Conservation (phyloP, 1,139 yeast species). For the Williopsis jadinii region DNA sequence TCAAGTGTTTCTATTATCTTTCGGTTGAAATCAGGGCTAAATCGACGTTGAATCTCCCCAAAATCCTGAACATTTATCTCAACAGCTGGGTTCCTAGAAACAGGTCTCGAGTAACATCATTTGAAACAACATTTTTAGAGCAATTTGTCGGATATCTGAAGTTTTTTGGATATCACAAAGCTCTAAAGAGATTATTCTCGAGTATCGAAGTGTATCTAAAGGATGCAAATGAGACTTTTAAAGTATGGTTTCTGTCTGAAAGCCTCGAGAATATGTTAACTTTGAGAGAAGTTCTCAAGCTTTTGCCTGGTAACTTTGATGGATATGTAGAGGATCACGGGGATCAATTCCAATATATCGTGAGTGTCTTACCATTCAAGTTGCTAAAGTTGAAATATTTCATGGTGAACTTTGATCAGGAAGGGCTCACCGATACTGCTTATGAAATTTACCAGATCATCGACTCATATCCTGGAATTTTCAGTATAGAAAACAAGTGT, state of each 20-base stretch:
- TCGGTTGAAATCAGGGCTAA: constrained; percentile 26
- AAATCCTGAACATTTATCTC: constrained; percentile 22
- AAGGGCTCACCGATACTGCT: constrained; percentile 6
- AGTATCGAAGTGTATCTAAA: constrained; percentile 7
- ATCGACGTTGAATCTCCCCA: constrained; percentile 22
- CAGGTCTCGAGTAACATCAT: constrained; percentile 13
- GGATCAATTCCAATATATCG: constrained; percentile 1
- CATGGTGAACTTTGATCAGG: constrained; percentile 10
- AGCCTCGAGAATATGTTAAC: constrained; percentile 7
- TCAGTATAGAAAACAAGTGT: constrained; percentile 11
- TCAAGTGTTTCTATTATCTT: constrained; percentile 26
- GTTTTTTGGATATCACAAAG: constrained; percentile 31
- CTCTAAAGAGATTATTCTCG: constrained; percentile 23
- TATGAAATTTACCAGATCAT: constrained; percentile 2
- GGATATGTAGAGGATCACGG: constrained; percentile 4
- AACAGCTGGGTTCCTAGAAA: constrained; percentile 24
- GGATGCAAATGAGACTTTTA: constrained; percentile 2
- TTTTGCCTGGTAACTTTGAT: constrained; percentile 10
- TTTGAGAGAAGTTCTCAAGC: constrained; percentile 5
- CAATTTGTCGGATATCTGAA: constrained; percentile 31
- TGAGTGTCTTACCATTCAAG: constrained; percentile 5
- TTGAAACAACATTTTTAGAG: constrained; percentile 31
- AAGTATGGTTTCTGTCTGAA: constrained; percentile 13
- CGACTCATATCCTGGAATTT: background rate
- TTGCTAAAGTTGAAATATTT: constrained; percentile 13